Percentiles rank a stretch among this genome's conserved stretches.
phyloP scores from a whole-genome alignment of 2,329 filamentous ascomycete genomes.

The Fusarium sambucinum region DNA sequence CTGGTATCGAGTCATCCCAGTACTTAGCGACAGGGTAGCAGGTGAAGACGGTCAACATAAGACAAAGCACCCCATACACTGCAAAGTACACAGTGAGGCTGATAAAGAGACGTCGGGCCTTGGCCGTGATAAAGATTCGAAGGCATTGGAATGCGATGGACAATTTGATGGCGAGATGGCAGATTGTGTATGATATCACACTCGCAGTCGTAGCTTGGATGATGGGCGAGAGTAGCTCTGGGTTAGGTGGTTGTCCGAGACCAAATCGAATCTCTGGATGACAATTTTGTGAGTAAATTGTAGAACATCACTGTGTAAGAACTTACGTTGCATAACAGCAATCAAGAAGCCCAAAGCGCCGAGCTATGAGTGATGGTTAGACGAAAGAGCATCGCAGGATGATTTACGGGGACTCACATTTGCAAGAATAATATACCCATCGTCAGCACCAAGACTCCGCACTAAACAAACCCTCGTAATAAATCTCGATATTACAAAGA shows the following conservation, averaged over 20 bases:
- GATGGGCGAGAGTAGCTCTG: not conserved
- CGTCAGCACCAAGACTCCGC: not conserved
- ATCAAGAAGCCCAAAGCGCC: slow-evolving; percentile 1
- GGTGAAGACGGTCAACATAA: slow-evolving; percentile 2
- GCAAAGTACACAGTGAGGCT: not conserved
- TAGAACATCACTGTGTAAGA: fast-evolving
- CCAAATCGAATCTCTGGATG: not conserved
- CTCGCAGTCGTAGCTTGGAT: slow-evolving; percentile 2
- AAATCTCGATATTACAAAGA: not conserved
- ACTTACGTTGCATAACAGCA: slow-evolving; percentile 4
- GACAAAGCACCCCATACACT: not conserved
- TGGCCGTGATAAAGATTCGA: not conserved
- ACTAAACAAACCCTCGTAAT: not conserved
- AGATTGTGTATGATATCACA: slow-evolving; percentile 1
- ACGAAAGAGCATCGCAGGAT: fast-evolving
- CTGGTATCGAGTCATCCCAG: slow-evolving; percentile 1
- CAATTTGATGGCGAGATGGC: not conserved
- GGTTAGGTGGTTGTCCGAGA: not conserved
- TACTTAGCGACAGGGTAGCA: slow-evolving; percentile 6
- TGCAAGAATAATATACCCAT: not conserved
- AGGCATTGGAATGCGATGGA: not conserved
- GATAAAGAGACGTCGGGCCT: not conserved
- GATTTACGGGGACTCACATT: not conserved
- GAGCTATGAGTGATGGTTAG: not conserved
- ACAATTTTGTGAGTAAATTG: not conserved